Percentiles rank a stretch among this genome's conserved stretches.
Conservation (phyloP, 148 eudicot genomes). For the Suaeda aralocaspica region DNA sequence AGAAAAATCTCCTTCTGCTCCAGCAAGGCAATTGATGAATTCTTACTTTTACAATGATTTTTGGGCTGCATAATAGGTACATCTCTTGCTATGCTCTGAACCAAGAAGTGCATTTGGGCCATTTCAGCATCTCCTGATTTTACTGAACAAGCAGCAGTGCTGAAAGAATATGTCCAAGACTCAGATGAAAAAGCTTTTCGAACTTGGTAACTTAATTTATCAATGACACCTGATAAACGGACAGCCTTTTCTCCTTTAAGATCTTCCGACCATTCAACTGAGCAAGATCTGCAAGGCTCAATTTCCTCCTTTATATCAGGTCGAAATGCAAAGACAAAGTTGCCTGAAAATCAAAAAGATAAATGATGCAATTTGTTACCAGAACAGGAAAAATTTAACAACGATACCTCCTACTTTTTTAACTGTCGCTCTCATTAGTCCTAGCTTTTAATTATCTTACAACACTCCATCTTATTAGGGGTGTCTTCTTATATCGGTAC, state of each 20-base stretch:
- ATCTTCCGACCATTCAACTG: slow-evolving; percentile 78
- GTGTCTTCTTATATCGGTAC: too few species aligned
- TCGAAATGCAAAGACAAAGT: slow-evolving; percentile 79
- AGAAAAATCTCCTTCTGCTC: slow-evolving; percentile 87
- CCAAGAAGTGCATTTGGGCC: slow-evolving; percentile 63
- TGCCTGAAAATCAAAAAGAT: slow-evolving; percentile 55
- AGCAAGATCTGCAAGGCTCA: slow-evolving; percentile 30
- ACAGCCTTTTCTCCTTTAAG: slow-evolving; percentile 86
- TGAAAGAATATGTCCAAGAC: slow-evolving; percentile 55
- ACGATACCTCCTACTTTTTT: too few species aligned
- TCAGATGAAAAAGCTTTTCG: slow-evolving; percentile 65
- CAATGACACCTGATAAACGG: slow-evolving; percentile 74
- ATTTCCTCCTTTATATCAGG: slow-evolving; percentile 46
- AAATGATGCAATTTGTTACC: slow-evolving; percentile 4
- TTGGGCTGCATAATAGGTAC: slow-evolving; percentile 66
- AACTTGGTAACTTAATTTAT: slow-evolving; percentile 76
- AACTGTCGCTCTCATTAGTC: too few species aligned
- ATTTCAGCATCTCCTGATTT: slow-evolving; percentile 47
- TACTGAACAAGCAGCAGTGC: slow-evolving; percentile 58
- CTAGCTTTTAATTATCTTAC: too few species aligned
- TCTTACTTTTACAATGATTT: slow-evolving; percentile 39
- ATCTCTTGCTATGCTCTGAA: slow-evolving; percentile 64
- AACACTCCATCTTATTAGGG: too few species aligned
- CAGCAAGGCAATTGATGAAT: slow-evolving; percentile 57
- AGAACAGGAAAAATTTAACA: too few species aligned